Evolutionary conservation across 2,329 filamentous ascomycete genomes (phyloP), one percentile per base, ranked within the genome.

Genomic region (Verticillium tricorpus): DNA sequence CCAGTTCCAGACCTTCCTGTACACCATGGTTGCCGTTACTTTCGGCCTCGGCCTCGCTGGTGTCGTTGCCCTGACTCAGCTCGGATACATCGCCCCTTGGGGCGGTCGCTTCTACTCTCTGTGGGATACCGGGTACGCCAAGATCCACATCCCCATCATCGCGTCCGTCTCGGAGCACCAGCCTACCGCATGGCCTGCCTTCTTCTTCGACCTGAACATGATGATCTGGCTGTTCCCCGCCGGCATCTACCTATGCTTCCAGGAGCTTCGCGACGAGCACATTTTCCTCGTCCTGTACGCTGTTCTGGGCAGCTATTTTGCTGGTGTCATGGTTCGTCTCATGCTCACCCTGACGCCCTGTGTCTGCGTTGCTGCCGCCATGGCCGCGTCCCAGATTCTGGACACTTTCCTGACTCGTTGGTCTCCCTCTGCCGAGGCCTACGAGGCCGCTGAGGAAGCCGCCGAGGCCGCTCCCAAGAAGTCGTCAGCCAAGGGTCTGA

Each of bases 151-250:
- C 73, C 95, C 95, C 64, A 99, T 99, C 73, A 99, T 99, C 75
- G 95, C 95, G 3, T 99, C 95, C n/a, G 95, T 99, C 56, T 99
- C 95, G 1, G 95, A 99, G 80, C 95, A 99, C 80, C 95, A 99
- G 80, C 95, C 95, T 60, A 99, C 95, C 40, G 95, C 95, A 54
- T 99, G 95, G 95, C 95, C 95, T 2, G 92, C 96, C 17, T 99
- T 97, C 84, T 99, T 99, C 82, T 99, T 99, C 76, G 95, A 99
- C 72, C 84, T 99, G 69, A 97, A 96, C 82, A 88, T 99, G 81
- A 85, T 99, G 71, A 97, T 99, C 78, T 99, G 95, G 95, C 87
- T 99, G 59, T 98, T 99, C 87, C 95, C 95, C 4, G 96, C 95
- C 14, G 95, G 95, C 77, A 93, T 99, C 62, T 99, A 98, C 80